Evolutionary conservation across 345 rosid genomes (phyloP).

Genomic region (Streptanthus diversifolius): DNA sequence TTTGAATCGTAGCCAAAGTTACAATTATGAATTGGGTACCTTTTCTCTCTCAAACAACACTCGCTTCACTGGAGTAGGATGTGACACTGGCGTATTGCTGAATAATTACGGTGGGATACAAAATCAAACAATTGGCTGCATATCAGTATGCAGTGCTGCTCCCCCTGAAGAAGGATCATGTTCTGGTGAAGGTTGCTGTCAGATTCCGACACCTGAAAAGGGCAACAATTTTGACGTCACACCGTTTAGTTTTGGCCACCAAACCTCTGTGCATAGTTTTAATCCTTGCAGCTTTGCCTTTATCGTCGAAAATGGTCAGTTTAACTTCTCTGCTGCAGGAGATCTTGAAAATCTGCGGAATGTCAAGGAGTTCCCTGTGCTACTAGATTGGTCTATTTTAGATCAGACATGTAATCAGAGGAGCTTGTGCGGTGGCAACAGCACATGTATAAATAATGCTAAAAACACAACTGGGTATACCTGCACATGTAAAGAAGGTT

Average conservation of each 20-base stretch:
- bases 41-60: not conserved
- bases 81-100: too few relatives aligned
- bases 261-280: too few relatives aligned
- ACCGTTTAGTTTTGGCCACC: too few relatives aligned
- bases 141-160: not conserved
- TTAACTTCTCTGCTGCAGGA: not conserved
- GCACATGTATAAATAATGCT: not conserved
- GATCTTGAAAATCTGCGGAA: not conserved
- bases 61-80: too few relatives aligned
- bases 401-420: not conserved
- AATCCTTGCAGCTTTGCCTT: not conserved
- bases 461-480: conserved; percentile 8
- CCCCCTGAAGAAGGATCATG: not conserved
- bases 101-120: too few relatives aligned
- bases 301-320: not conserved
- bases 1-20: too few relatives aligned
- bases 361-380: not conserved
- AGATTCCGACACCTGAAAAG: not conserved
- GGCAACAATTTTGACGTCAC: not conserved
- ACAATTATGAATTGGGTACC: too few relatives aligned
- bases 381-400: not conserved
- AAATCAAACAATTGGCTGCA: too few relatives aligned
- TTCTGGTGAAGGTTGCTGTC: not conserved
- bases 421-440: not conserved
- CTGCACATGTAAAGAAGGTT: conserved; percentile 31